These are phyloP conservation scores for Rhodotorula toruloides DNA, from an alignment of 768 basidiomycete species.

Conservation along the genomic window DNA sequence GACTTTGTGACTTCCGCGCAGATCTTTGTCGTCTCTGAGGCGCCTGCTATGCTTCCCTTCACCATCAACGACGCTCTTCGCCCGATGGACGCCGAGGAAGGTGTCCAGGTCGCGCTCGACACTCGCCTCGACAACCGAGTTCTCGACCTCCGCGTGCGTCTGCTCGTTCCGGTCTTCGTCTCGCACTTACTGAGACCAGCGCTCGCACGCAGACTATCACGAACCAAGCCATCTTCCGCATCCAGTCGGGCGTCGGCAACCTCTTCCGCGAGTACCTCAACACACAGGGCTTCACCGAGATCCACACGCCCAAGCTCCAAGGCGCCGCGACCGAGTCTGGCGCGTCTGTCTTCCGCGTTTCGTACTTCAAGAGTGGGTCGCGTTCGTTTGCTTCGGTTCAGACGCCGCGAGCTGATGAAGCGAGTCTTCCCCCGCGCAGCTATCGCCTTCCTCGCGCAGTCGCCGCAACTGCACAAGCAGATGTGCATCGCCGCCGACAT, in stretches of 20 bases:
- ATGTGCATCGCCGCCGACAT: conserved; percentile 99
- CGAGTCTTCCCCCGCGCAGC: conserved; percentile 51
- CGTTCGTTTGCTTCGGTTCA: neutral
- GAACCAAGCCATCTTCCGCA: conserved; percentile 89
- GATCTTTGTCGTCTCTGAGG: conserved; percentile 74
- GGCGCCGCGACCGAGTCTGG: conserved; percentile 95
- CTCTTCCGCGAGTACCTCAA: conserved; percentile 80
- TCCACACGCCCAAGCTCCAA: conserved; percentile 95
- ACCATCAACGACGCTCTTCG: conserved; percentile 86
- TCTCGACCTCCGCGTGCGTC: conserved; percentile 77
- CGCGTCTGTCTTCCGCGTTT: conserved; percentile 94
- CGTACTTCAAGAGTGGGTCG: conserved; percentile 86
- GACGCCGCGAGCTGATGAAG: neutral
- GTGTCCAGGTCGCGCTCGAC: conserved; percentile 67
- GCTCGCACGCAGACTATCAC: conserved; percentile 64
- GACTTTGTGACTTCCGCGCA: conserved; percentile 44
- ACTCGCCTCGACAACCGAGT: conserved; percentile 92
- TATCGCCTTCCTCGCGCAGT: conserved; percentile 87
- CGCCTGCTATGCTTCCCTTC: conserved; percentile 78
- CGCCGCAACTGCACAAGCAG: conserved; percentile 95
- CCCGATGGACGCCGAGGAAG: conserved; percentile 64
- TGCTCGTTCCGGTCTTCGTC: conserved; percentile 18
- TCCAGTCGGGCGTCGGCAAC: conserved; percentile 82
- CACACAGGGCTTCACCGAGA: conserved; percentile 75
- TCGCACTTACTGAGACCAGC: neutral